Base-by-base conservation (phyloP, 2,329 filamentous ascomycete genomes). In the Monosporascus sp. region DNA sequence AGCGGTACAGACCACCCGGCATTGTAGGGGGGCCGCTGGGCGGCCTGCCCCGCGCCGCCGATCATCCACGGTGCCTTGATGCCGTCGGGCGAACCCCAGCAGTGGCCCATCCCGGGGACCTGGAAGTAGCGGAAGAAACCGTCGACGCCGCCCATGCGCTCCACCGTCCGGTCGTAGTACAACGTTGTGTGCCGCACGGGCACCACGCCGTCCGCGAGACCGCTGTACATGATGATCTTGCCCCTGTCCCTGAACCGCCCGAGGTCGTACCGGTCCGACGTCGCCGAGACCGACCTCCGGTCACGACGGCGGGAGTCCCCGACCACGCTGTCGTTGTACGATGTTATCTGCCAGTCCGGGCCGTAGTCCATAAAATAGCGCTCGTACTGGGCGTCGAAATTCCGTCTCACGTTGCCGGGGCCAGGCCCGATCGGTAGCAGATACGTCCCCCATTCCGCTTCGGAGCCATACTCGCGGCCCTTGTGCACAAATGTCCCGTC, bases 41-140 rank as follows among this genome's bases (percentile, higher is more conserved):
- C 61, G 2, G 64, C 61, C 54, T 67, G 65, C 2, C 64, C 62
- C 0, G 57, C 56, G 17, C 64, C 57, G 3, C 59, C 65, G 7
- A 67, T 65, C 62, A 66, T 67, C 65, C 65, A 67, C 7, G 65
- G 65, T n/a, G 64, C 63, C 40, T 62, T 62, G 3, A 66, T 63
- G 17, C 61, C 63, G 19, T 57, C 49, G 1, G 58, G 57, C 14
- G 56, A 58, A 22, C 59, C 53, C 54, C 57, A 60, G 57, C 77
- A 80, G 60, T 78, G 76, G 0, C 54, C 62, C 74, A 77, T 77
- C 0, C 75, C 75, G 8, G 73, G 72, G 41, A 78, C 70, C 7
- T 67, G 65, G 61, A 78, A 78, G 58, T 77, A 71, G 5, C 64
- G 58, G 66, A 76, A 82, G 61, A 76, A 74, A 19, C 76, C 72